phyloP scores from a whole-genome alignment of 352 stramenopile species.

The Phytophthora pseudosyringae region DNA sequence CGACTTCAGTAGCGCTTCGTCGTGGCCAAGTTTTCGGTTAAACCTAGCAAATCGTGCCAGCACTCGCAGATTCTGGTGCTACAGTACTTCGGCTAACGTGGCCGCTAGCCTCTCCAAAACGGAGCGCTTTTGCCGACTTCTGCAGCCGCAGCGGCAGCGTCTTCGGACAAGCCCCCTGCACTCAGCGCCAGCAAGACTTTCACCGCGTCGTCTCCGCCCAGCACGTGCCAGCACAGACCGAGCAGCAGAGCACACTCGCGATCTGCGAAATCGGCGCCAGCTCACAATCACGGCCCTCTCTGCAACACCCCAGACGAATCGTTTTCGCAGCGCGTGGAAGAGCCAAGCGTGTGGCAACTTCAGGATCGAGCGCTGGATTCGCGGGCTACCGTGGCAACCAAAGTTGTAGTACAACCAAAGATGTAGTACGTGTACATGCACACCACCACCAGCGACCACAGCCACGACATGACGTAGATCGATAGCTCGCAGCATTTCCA shows the following conservation, averaged over 20 bases:
- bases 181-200: background rate
- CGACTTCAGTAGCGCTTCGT: background rate
- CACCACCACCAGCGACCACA: too few relatives aligned
- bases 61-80: conserved; percentile 3
- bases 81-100: conserved; percentile 1
- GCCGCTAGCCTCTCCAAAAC: background rate
- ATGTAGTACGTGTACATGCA: background rate
- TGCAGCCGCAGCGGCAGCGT: background rate
- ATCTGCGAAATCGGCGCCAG: conserved; percentile 26
- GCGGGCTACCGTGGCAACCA: background rate
- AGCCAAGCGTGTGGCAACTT: conserved; percentile 36
- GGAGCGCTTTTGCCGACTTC: background rate
- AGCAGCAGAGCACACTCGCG: conserved; percentile 26
- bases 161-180: background rate
- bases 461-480: background rate
- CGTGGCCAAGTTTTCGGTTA: background rate
- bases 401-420: background rate
- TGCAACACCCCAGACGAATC: conserved; percentile 7
- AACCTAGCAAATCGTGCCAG: conserved; percentile 12
- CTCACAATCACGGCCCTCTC: conserved; percentile 27
- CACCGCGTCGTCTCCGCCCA: conserved; percentile 27
- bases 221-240: conserved; percentile 26
- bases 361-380: conserved; percentile 13
- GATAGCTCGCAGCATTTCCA: background rate
- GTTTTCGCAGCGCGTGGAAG: conserved; percentile 17